phyloP scores from a whole-genome alignment of 2,329 filamentous ascomycete genomes.

The Thelonectria discophora region DNA sequence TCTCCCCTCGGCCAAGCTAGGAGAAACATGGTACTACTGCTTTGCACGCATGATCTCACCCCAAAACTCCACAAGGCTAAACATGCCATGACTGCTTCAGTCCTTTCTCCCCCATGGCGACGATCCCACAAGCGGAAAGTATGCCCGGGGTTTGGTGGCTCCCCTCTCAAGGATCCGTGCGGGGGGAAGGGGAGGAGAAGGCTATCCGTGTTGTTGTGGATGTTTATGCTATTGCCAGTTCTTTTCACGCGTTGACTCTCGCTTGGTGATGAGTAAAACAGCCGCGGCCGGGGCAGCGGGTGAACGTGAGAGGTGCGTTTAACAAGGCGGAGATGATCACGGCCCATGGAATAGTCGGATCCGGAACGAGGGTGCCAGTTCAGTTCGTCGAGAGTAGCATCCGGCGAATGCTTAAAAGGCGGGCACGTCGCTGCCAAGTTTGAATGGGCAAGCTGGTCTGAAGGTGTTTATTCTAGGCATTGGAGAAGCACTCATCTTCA shows the following conservation, averaged over 20 bases:
- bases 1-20: too few species aligned
- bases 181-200: slow-evolving; percentile 5
- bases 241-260: not conserved
- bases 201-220: too few species aligned
- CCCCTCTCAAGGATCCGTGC: slow-evolving; percentile 8
- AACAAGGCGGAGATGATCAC: slow-evolving; percentile 5
- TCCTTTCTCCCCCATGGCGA: not conserved
- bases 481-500: not conserved
- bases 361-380: not conserved
- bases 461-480: too few species aligned
- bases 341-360: not conserved
- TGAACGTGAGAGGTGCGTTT: slow-evolving; percentile 21
- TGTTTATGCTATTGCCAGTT: slow-evolving; percentile 3
- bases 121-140: slow-evolving; percentile 12
- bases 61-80: not conserved
- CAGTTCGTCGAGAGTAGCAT: not conserved
- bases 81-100: not conserved
- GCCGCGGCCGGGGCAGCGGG: slow-evolving; percentile 2
- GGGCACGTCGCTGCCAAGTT: slow-evolving; percentile 6
- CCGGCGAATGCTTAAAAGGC: slow-evolving; percentile 12
- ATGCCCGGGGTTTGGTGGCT: not conserved
- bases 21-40: too few species aligned
- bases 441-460: not conserved
- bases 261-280: not conserved
- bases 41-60: not conserved